phyloP scores from a whole-genome alignment of 345 rosid species.

The Hirschfeldia incana region DNA sequence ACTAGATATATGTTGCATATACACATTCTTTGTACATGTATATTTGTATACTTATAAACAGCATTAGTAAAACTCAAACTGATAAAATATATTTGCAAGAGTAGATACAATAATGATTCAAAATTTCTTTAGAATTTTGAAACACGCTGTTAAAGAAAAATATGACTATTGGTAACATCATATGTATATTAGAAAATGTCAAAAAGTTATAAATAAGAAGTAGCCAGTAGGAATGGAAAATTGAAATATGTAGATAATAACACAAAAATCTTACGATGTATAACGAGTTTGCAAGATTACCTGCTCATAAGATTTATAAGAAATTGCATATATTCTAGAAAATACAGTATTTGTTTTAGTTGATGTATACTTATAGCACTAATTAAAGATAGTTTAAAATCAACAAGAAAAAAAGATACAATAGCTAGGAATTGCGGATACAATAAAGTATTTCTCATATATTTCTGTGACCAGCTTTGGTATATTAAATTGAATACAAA shows the following conservation, averaged over 20 bases:
- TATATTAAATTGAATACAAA: constrained; percentile 33
- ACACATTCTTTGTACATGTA: neutral
- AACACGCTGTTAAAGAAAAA: constrained; percentile 1
- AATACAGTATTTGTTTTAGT: neutral
- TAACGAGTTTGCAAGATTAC: neutral
- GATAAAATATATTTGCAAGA: neutral
- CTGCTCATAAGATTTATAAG: neutral
- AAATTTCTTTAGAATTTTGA: no score
- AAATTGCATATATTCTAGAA: neutral
- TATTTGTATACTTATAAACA: neutral
- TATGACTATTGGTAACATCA: neutral
- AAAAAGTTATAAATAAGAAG: neutral
- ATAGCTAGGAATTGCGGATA: constrained; percentile 4
- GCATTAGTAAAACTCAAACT: neutral
- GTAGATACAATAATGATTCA: neutral
- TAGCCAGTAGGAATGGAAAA: neutral
- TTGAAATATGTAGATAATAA: neutral
- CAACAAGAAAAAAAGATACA: neutral
- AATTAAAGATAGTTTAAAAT: neutral
- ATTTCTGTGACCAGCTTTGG: constrained; percentile 55
- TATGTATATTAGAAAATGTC: neutral
- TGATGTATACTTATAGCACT: neutral
- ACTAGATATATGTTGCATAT: neutral
- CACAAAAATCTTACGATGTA: neutral
- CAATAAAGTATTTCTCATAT: constrained; percentile 37